Evolutionary conservation across 2,329 filamentous ascomycete species (phyloP).

Genomic region (Colletotrichum eleusines): DNA sequence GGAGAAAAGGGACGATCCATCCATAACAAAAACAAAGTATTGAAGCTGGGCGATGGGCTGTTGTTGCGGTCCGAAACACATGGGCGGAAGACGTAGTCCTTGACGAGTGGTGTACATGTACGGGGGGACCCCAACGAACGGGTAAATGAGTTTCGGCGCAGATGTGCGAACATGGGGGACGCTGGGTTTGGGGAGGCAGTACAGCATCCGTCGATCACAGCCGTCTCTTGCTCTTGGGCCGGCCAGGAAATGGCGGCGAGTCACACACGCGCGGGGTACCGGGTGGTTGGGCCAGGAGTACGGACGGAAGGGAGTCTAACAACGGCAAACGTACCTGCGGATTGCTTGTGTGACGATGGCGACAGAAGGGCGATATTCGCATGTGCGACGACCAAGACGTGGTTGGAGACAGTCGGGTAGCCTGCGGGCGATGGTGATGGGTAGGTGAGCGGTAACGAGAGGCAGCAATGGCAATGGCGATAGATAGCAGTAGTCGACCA

Average conservation of each 20-base stretch:
- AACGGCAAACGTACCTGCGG: slow-evolving; percentile 25
- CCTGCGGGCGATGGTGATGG: neutral
- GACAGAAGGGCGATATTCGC: slow-evolving; percentile 10
- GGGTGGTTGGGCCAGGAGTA: slow-evolving; percentile 10
- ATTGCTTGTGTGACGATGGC: slow-evolving; percentile 9
- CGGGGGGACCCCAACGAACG: slow-evolving; percentile 20
- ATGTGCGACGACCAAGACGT: slow-evolving; percentile 2
- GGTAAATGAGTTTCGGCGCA: slow-evolving; percentile 27
- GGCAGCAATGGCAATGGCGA: neutral
- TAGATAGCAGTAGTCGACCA: neutral
- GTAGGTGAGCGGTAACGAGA: slow-evolving; percentile 5
- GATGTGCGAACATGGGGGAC: slow-evolving; percentile 34
- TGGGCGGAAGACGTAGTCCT: slow-evolving; percentile 18
- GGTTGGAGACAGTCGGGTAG: neutral
- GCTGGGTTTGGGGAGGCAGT: slow-evolving; percentile 33
- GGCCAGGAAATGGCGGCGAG: slow-evolving; percentile 22
- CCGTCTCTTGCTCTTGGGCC: slow-evolving; percentile 2
- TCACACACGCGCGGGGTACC: slow-evolving; percentile 11
- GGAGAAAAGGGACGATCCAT: slow-evolving; percentile 25
- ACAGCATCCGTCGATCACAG: slow-evolving; percentile 32
- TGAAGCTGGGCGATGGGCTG: slow-evolving; percentile 7
- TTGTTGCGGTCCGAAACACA: slow-evolving; percentile 29
- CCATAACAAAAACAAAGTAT: slow-evolving; percentile 11
- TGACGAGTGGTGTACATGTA: slow-evolving; percentile 8
- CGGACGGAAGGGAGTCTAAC: slow-evolving; percentile 20